These are phyloP conservation scores for Microdochium paspali DNA, from an alignment of 2,329 filamentous ascomycete species.

Conservation along the genomic window DNA sequence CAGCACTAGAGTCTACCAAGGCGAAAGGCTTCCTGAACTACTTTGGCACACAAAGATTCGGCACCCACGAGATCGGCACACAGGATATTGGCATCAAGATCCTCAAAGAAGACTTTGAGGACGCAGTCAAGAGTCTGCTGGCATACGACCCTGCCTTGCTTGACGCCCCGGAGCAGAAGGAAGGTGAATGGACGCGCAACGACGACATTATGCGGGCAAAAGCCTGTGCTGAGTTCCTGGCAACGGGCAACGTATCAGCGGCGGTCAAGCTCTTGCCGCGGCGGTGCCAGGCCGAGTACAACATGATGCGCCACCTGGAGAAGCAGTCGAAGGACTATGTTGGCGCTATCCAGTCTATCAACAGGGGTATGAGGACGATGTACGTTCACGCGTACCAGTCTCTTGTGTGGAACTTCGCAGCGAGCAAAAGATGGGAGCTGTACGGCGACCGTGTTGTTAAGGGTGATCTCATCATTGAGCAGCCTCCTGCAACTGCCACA, in stretches of 20 bases:
- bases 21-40: slow-evolving; percentile 90
- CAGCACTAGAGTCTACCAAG: slow-evolving; percentile 57
- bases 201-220: slow-evolving; percentile 75
- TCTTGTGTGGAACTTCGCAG: slow-evolving; percentile 83
- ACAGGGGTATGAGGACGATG: slow-evolving; percentile 77
- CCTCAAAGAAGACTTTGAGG: slow-evolving; percentile 70
- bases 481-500: slow-evolving; percentile 19
- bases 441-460: slow-evolving; percentile 67
- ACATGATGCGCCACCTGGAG: slow-evolving; percentile 69
- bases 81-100: slow-evolving; percentile 80
- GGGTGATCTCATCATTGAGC: slow-evolving; percentile 70
- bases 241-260: slow-evolving; percentile 44
- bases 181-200: slow-evolving; percentile 41
- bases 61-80: slow-evolving; percentile 77
- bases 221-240: slow-evolving; percentile 67
- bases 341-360: slow-evolving; percentile 72
- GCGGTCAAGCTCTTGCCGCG: slow-evolving; percentile 64
- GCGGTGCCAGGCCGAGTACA: slow-evolving; percentile 72
- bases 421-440: slow-evolving; percentile 68
- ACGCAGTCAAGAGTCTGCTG: slow-evolving; percentile 69
- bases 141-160: slow-evolving; percentile 56
- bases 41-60: slow-evolving; percentile 94
- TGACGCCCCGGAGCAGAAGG: slow-evolving; percentile 37
- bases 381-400: slow-evolving; percentile 97
- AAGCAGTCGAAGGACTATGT: slow-evolving; percentile 56